Conservation (phyloP, 179 eudicot species). For the Spinacia oleracea region DNA sequence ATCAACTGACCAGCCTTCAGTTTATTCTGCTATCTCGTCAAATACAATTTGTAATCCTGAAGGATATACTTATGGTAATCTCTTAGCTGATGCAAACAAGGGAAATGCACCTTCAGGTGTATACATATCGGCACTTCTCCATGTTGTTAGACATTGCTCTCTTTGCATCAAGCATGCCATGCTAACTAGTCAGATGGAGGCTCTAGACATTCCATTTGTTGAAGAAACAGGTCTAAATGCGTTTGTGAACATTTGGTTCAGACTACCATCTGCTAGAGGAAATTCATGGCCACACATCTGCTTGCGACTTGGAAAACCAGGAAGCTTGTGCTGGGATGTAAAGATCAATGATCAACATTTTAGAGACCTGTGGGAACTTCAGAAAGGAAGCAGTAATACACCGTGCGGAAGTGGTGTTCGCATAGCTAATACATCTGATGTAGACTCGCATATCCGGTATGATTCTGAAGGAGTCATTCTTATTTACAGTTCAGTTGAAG, state of each 20-base stretch:
- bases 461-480: constrained; percentile 88
- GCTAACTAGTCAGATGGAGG: constrained; percentile 93
- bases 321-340: constrained; percentile 98
- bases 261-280: constrained; percentile 72
- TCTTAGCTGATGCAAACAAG: constrained; percentile 89
- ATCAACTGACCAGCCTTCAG: constrained; percentile 36
- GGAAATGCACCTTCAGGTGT: constrained; percentile 80
- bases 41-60: constrained; percentile 39
- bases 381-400: constrained; percentile 68
- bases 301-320: constrained; percentile 88
- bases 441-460: constrained; percentile 92
- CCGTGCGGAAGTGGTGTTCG: constrained; percentile 95
- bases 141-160: constrained; percentile 95
- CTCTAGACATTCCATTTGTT: constrained; percentile 77
- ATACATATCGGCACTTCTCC: constrained; percentile 77
- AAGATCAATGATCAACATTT: constrained; percentile 91
- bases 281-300: constrained; percentile 82
- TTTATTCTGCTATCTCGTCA: constrained; percentile 38
- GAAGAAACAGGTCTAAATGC: constrained; percentile 81
- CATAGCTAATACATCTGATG: constrained; percentile 87
- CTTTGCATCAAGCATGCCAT: constrained; percentile 95
- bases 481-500: constrained; percentile 83
- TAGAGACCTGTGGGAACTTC: constrained; percentile 95
- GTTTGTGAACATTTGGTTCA: constrained; percentile 84
- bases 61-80: constrained; percentile 67